Conservation (phyloP, 1,139 yeast genomes). For the Yamadazyma buinensis region DNA sequence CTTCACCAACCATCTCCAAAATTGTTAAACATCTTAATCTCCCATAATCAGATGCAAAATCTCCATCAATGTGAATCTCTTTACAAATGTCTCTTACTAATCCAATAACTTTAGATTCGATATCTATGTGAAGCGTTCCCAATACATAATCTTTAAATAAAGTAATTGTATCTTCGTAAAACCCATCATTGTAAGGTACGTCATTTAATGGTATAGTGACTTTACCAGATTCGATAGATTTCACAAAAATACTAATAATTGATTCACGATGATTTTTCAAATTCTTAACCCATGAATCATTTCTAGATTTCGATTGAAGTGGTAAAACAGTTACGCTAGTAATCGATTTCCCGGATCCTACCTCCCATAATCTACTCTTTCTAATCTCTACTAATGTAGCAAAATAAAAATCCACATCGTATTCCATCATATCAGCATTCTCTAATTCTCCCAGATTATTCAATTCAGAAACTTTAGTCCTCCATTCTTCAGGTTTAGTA, state of each 20-base stretch:
- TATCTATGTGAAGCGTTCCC: conserved; percentile 48
- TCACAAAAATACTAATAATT: conserved; percentile 2
- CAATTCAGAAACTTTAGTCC: neutral
- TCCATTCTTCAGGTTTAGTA: neutral
- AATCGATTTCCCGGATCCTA: conserved; percentile 34
- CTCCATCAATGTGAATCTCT: conserved; percentile 16
- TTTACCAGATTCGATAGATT: conserved; percentile 6
- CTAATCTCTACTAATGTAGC: conserved; percentile 44
- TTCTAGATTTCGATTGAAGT: conserved; percentile 21
- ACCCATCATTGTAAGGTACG: too few relatives aligned
- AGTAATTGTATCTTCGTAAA: conserved; percentile 32
- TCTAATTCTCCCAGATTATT: neutral
- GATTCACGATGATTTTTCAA: conserved; percentile 17
- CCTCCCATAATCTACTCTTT: conserved; percentile 43
- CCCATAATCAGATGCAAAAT: conserved; percentile 41
- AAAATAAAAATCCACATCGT: conserved; percentile 28
- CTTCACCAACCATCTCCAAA: conserved; percentile 18
- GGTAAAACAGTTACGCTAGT: conserved; percentile 49
- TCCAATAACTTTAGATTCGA: conserved; percentile 33
- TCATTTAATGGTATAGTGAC: too few relatives aligned
- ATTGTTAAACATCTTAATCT: conserved; percentile 47
- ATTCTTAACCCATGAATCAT: conserved; percentile 6
- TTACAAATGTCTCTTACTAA: conserved; percentile 32
- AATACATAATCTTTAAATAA: conserved; percentile 48
- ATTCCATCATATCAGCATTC: neutral